Percentiles rank a stretch among this genome's conserved stretches.
Conservation (phyloP, 2,329 filamentous ascomycete species). For the Pyricularia pennisetigena region DNA sequence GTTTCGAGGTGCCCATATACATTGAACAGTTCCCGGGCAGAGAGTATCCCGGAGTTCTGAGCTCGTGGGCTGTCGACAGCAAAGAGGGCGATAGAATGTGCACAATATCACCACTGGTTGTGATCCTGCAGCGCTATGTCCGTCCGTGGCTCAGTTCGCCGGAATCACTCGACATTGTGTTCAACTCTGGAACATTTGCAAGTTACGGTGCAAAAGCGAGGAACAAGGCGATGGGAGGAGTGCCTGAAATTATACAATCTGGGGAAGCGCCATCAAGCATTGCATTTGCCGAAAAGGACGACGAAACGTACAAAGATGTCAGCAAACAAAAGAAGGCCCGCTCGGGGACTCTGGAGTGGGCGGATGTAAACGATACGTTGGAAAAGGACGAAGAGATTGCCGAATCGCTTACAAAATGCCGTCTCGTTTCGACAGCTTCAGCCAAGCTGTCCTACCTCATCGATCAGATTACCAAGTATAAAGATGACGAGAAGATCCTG, state of each 20-base stretch:
- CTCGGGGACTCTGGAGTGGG: not conserved
- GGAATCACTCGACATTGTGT: conserved; percentile 33
- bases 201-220: conserved; percentile 17
- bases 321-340: not conserved
- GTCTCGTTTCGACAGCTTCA: conserved; percentile 70
- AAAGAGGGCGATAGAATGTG: conserved; percentile 37
- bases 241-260: not conserved
- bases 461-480: conserved; percentile 57
- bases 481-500: conserved; percentile 72
- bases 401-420: conserved; percentile 45
- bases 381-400: conserved; percentile 16
- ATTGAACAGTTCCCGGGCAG: conserved; percentile 57
- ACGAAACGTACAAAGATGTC: not conserved
- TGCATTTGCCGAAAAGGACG: not conserved
- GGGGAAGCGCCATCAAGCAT: not conserved
- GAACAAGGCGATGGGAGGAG: conserved; percentile 6
- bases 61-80: conserved; percentile 58
- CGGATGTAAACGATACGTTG: not conserved
- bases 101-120: conserved; percentile 39
- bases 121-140: conserved; percentile 41
- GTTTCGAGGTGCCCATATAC: conserved; percentile 71
- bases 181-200: conserved; percentile 33
- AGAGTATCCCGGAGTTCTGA: conserved; percentile 18
- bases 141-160: conserved; percentile 32
- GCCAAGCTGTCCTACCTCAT: conserved; percentile 82